Percentiles rank a stretch among this genome's conserved stretches.
phyloP scores from a whole-genome alignment of 2,329 filamentous ascomycete species.

The Alternaria gansuensis region DNA sequence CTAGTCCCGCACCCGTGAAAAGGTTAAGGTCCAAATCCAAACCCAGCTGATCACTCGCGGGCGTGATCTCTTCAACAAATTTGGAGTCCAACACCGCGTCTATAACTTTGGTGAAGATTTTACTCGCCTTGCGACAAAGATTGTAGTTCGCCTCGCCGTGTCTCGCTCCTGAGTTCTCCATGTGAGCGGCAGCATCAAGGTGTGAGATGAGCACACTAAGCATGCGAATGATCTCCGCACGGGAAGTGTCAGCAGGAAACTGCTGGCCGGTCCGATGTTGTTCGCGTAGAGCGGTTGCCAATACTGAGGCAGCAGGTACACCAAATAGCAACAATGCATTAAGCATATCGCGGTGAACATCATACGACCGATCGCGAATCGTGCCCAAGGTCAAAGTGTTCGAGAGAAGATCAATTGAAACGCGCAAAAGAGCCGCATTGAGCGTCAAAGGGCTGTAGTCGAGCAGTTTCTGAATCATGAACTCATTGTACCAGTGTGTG shows the following conservation, averaged over 20 bases:
- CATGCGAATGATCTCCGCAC: slow-evolving; percentile 52
- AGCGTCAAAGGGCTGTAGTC: slow-evolving; percentile 37
- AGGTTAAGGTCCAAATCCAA: slow-evolving; percentile 36
- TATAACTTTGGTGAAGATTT: slow-evolving; percentile 43
- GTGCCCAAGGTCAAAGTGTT: slow-evolving; percentile 40
- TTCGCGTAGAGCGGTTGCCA: slow-evolving; percentile 43
- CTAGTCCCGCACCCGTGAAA: slow-evolving; percentile 38
- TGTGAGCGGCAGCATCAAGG: slow-evolving; percentile 46
- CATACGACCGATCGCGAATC: slow-evolving; percentile 45
- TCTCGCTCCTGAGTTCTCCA: slow-evolving; percentile 43
- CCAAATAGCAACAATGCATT: slow-evolving; percentile 43
- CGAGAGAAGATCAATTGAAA: slow-evolving; percentile 41
- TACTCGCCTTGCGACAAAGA: slow-evolving; percentile 44
- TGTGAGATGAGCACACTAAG: slow-evolving; percentile 54
- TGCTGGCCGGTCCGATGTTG: slow-evolving; percentile 38
- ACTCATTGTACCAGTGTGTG: slow-evolving; percentile 49
- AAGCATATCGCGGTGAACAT: slow-evolving; percentile 45
- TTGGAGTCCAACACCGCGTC: slow-evolving; percentile 43
- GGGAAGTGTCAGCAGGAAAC: slow-evolving; percentile 47
- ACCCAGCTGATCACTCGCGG: slow-evolving; percentile 22
- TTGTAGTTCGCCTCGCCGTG: slow-evolving; percentile 50
- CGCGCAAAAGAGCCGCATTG: slow-evolving; percentile 38
- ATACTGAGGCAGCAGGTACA: slow-evolving; percentile 41
- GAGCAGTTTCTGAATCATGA: slow-evolving; percentile 49
- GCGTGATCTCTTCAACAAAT: slow-evolving; percentile 25